phyloP scores from a whole-genome alignment of 768 basidiomycete genomes.

The Calocera cornea region DNA sequence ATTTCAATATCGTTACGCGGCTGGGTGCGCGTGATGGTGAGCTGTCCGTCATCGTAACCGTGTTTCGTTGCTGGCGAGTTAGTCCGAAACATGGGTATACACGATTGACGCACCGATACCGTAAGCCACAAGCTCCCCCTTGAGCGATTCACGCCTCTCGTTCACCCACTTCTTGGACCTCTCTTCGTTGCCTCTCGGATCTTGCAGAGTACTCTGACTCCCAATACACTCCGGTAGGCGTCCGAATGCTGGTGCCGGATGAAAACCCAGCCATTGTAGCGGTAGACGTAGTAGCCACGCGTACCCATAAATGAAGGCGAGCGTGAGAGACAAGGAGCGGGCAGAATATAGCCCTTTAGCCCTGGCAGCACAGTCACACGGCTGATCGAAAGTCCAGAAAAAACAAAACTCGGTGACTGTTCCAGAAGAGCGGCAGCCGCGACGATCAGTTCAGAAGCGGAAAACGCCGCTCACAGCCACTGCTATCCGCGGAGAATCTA shows the following conservation, averaged over 20 bases:
- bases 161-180: conserved; percentile 15
- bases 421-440: no score
- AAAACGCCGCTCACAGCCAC: no score
- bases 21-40: background rate
- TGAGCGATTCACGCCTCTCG: conserved; percentile 8
- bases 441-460: no score
- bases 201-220: conserved; percentile 15
- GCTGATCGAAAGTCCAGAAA: no score
- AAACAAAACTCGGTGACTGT: no score
- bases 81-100: no score
- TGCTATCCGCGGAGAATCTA: no score
- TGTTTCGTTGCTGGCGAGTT: no score
- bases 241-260: conserved; percentile 16
- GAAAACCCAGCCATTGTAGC: conserved; percentile 27
- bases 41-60: background rate
- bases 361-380: no score
- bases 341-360: no score
- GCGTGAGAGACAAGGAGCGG: no score
- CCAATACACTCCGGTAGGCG: conserved; percentile 19
- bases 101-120: background rate
- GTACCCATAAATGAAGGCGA: background rate
- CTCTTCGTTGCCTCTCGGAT: conserved; percentile 14
- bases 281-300: background rate
- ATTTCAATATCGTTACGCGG: conserved; percentile 17
- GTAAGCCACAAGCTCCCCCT: conserved; percentile 9